Evolutionary conservation across 495 filamentous ascomycete genomes (phyloP).

Genomic region (Chaetomium tenue): DNA sequence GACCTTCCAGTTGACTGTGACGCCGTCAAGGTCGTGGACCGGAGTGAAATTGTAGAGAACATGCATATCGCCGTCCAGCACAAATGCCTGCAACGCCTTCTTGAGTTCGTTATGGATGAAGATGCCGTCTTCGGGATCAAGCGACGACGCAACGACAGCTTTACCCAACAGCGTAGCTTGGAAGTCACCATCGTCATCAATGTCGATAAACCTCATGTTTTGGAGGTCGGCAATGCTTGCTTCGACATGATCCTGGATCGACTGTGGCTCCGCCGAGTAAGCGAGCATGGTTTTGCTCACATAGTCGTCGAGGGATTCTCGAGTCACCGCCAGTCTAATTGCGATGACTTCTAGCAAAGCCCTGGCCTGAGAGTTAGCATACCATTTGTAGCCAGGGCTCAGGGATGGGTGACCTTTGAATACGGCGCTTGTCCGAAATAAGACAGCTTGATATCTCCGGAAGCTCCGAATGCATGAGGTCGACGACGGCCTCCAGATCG

Average conservation of each 20-base stretch:
- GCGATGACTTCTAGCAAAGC: slow-evolving; percentile 74
- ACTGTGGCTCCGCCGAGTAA: slow-evolving; percentile 44
- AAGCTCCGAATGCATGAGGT: slow-evolving; percentile 70
- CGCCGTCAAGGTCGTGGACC: slow-evolving; percentile 49
- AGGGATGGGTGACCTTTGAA: slow-evolving; percentile 48
- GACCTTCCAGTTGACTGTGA: slow-evolving; percentile 66
- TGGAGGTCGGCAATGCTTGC: slow-evolving; percentile 55
- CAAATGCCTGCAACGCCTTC: slow-evolving; percentile 68
- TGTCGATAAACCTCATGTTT: slow-evolving; percentile 55
- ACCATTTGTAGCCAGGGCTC: neutral
- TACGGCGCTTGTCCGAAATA: slow-evolving; percentile 63
- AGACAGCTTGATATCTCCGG: slow-evolving; percentile 70
- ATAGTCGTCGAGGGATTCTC: slow-evolving; percentile 68
- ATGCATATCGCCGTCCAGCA: slow-evolving; percentile 84
- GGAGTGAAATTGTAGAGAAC: slow-evolving; percentile 80
- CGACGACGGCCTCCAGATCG: slow-evolving; percentile 68
- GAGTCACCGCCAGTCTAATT: slow-evolving; percentile 67
- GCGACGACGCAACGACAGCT: slow-evolving; percentile 69
- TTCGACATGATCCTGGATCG: slow-evolving; percentile 54
- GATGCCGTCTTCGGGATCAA: slow-evolving; percentile 73
- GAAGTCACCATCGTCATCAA: slow-evolving; percentile 52
- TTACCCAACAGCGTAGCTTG: slow-evolving; percentile 64
- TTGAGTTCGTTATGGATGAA: slow-evolving; percentile 70
- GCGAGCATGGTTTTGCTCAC: slow-evolving; percentile 66
- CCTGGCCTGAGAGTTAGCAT: slow-evolving; percentile 29